Evolutionary conservation across 345 rosid species (phyloP).

Genomic region (Linum usitatissimum): DNA sequence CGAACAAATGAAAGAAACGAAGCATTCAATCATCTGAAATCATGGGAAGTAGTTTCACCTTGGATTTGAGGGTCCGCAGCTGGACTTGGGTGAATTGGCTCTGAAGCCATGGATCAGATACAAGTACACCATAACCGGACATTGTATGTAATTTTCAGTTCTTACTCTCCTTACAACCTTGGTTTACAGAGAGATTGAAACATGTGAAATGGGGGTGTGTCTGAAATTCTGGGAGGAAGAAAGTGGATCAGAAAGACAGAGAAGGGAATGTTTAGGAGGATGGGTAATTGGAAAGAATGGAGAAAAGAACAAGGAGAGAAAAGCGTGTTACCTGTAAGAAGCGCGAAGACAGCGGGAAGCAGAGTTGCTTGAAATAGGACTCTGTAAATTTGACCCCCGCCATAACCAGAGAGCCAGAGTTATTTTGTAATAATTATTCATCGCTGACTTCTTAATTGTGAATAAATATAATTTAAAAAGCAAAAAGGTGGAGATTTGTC

Average conservation of each 20-base stretch:
- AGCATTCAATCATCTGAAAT: background rate
- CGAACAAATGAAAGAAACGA: background rate
- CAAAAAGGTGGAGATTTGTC: too few species aligned
- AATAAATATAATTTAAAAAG: too few species aligned
- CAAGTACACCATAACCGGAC: slow-evolving; percentile 87
- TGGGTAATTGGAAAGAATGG: background rate
- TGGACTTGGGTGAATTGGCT: slow-evolving; percentile 99
- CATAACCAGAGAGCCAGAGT: background rate
- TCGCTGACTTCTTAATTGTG: background rate
- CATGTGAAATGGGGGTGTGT: background rate
- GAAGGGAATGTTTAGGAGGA: background rate
- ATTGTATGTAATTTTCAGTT: slow-evolving; percentile 16
- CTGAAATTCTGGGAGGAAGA: background rate
- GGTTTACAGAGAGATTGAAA: background rate
- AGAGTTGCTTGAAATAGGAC: background rate
- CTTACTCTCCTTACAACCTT: background rate
- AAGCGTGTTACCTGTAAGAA: slow-evolving; percentile 17
- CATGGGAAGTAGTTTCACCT: slow-evolving; percentile 29
- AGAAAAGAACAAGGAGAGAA: slow-evolving; percentile 16
- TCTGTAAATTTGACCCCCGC: background rate
- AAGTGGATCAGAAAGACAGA: background rate
- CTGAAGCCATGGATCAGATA: slow-evolving; percentile 96
- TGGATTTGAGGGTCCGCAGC: slow-evolving; percentile 85
- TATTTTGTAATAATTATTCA: background rate
- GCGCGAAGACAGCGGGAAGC: slow-evolving; percentile 15